Base-by-base conservation (phyloP, 139 green algal genomes). In the Chlamydomonas sphaeroides region DNA sequence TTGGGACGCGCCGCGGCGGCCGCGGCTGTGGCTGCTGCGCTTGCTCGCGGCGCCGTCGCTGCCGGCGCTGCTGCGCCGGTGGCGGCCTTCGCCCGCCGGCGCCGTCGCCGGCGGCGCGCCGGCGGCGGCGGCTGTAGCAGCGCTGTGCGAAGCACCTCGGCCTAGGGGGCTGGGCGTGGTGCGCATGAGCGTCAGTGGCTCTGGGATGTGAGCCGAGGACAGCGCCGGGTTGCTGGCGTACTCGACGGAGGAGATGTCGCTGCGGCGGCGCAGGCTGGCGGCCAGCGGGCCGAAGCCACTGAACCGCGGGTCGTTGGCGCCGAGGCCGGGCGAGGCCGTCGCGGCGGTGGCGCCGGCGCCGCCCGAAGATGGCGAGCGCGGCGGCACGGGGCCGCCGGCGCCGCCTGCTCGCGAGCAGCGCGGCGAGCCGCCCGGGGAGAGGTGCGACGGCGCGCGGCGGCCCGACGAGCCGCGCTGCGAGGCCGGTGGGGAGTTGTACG, bases 221-320 rank as follows among this genome's bases (percentile, higher is more conserved):
- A n/a, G n/a, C n/a, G n/a, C n/a, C n/a, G n/a, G n/a, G n/a, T n/a
- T n/a, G n/a, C n/a, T n/a, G n/a, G n/a, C n/a, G n/a, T n/a, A n/a
- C n/a, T n/a, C n/a, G 35, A 26, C 38, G 32, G 38, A 26, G 7
- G 57, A 57, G 0, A 57, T 39, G 26, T 69, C 72, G 26, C 72
- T 80, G 38, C 72, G 38, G 53, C 72, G 72, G 56, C 72, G 72
- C 8, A 68, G 53, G 72, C 72, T 80, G 56, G 56, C 56, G 26
- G 38, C 72, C 21, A 39, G 56, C 21, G 36, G 53, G 69, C 48
- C 32, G 33, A 79, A 51, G 33, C 20, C 21, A 4, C 18, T n/a
- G 2, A 62, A 32, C 23, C 56, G 20, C 56, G 18, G 6, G 56
- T 26, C 2, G 56, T 2, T 25, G 56, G 56, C 21, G 45, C 45